Conservation (phyloP, 2,329 filamentous ascomycete species). For the Tolypocladium paradoxum region DNA sequence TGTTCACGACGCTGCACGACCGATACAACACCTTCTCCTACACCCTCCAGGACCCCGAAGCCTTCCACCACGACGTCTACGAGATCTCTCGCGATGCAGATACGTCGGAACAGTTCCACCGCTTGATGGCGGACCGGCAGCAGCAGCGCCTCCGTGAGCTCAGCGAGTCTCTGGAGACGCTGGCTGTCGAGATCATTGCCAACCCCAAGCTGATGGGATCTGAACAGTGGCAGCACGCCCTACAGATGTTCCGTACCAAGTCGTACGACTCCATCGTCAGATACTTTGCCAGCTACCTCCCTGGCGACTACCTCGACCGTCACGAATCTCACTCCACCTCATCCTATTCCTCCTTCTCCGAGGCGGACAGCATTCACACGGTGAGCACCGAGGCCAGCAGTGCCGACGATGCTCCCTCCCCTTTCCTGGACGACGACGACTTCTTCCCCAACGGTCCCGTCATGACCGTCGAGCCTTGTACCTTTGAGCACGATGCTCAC, state of each 20-base stretch:
- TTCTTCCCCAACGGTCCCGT: slow-evolving; percentile 17
- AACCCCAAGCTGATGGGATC: slow-evolving; percentile 48
- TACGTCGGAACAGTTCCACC: slow-evolving; percentile 43
- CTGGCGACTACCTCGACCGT: slow-evolving; percentile 34
- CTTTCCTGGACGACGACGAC: slow-evolving; percentile 32
- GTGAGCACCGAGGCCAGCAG: slow-evolving; percentile 28
- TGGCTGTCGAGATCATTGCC: slow-evolving; percentile 50
- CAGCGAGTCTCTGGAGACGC: slow-evolving; percentile 43
- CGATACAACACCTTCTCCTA: slow-evolving; percentile 49
- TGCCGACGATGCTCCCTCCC: slow-evolving; percentile 24
- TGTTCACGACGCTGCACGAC: slow-evolving; percentile 46
- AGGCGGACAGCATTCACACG: slow-evolving; percentile 25
- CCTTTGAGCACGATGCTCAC: slow-evolving; percentile 14
- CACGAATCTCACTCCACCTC: slow-evolving; percentile 23
- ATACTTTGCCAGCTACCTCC: slow-evolving; percentile 49
- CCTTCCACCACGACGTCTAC: slow-evolving; percentile 51
- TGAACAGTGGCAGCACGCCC: slow-evolving; percentile 46
- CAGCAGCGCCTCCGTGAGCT: slow-evolving; percentile 43
- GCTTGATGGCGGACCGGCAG: slow-evolving; percentile 41
- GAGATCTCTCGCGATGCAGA: slow-evolving; percentile 43
- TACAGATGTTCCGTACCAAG: slow-evolving; percentile 48
- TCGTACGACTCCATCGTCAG: slow-evolving; percentile 50
- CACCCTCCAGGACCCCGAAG: slow-evolving; percentile 46
- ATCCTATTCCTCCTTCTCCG: slow-evolving; percentile 25
- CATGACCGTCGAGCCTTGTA: slow-evolving; percentile 34